Conservation (phyloP, 129 eudicot genomes). For the Lactuca saligna region DNA sequence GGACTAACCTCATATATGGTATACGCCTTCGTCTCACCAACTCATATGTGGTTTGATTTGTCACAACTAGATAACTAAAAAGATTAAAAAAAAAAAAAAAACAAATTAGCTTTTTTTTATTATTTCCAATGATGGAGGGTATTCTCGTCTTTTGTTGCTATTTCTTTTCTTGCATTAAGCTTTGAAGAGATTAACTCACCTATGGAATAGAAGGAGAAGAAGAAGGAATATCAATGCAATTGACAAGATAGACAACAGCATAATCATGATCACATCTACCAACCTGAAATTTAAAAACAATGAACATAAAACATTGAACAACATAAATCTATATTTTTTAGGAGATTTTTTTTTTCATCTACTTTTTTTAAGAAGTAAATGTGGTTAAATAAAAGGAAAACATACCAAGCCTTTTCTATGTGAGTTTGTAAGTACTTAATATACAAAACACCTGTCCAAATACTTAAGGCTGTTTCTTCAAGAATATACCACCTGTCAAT, state of each 20-base stretch:
- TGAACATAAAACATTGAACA: background rate
- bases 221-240: constrained; percentile 70
- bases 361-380: constrained; percentile 1
- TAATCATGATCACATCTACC: constrained; percentile 65
- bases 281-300: constrained; percentile 55
- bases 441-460: constrained; percentile 89
- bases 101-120: constrained; percentile 3
- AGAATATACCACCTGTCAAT: constrained; percentile 84
- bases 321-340: background rate
- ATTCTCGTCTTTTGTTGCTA: background rate
- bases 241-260: constrained; percentile 56
- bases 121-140: background rate
- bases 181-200: constrained; percentile 39
- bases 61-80: constrained; percentile 71
- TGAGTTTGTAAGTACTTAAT: constrained; percentile 63
- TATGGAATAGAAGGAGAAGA: constrained; percentile 85
- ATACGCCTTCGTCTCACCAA: constrained; percentile 92
- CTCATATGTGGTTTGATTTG: constrained; percentile 96
- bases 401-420: constrained; percentile 79
- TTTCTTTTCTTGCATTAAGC: background rate
- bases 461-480: constrained; percentile 79
- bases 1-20: constrained; percentile 76
- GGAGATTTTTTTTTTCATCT: background rate
- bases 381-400: background rate
- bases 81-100: constrained; percentile 8